These are phyloP conservation scores for Curvularia verruculosa DNA, from an alignment of 2,329 filamentous ascomycete genomes.

Conservation along the genomic window DNA sequence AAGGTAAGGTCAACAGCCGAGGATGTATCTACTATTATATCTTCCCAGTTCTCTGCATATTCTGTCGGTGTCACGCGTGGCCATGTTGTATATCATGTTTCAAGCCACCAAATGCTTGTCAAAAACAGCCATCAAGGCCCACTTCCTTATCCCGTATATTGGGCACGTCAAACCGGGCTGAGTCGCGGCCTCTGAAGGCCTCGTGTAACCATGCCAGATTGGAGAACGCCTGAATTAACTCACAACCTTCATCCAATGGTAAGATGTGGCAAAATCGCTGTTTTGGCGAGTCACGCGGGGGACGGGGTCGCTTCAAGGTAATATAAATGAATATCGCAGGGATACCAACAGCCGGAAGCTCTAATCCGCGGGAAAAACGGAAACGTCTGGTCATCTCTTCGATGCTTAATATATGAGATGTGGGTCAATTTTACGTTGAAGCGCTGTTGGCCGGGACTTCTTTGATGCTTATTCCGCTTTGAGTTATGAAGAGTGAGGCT, in stretches of 20 bases:
- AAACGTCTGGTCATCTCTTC: slow-evolving; percentile 22
- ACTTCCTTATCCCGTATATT: slow-evolving; percentile 13
- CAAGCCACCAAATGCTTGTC: slow-evolving; percentile 5
- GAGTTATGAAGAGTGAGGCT: slow-evolving; percentile 8
- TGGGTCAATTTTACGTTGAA: slow-evolving; percentile 13
- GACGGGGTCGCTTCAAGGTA: slow-evolving; percentile 23
- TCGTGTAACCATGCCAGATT: slow-evolving; percentile 13
- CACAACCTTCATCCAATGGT: slow-evolving; percentile 4
- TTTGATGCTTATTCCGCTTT: slow-evolving; percentile 16
- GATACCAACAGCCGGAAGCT: slow-evolving; percentile 33
- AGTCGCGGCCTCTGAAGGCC: slow-evolving; percentile 22
- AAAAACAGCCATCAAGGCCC: not conserved
- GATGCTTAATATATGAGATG: slow-evolving; percentile 20
- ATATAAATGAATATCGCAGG: slow-evolving; percentile 35
- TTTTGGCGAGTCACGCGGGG: slow-evolving; percentile 24
- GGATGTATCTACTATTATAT: slow-evolving; percentile 16
- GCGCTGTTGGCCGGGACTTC: slow-evolving; percentile 3
- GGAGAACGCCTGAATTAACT: slow-evolving; percentile 2
- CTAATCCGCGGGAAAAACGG: slow-evolving; percentile 21
- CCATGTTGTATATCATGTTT: slow-evolving; percentile 15
- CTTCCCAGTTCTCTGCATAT: not conserved
- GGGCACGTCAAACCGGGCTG: slow-evolving; percentile 7
- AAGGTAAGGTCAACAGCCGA: slow-evolving; percentile 1
- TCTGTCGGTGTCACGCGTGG: slow-evolving; percentile 11
- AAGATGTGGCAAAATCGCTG: not conserved